Conservation (phyloP, 139 green algal genomes). For the Limnomonas spitsbergensis region DNA sequence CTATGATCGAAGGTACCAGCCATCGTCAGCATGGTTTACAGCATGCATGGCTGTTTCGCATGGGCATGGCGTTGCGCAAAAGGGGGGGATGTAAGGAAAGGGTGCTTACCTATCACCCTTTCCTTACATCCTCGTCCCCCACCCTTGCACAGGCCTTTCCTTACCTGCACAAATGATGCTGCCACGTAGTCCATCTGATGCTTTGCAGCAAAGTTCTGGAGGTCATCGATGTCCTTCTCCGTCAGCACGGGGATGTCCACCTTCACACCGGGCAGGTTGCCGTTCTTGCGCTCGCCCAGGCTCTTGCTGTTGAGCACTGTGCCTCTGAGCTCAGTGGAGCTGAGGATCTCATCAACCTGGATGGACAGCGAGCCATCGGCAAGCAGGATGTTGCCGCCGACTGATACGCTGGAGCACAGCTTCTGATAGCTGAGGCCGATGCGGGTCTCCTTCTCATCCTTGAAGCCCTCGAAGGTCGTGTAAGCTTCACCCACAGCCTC, state of each 20-base stretch:
- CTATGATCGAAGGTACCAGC: too few species aligned
- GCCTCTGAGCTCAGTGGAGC: conserved; percentile 28
- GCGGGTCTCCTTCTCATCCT: conserved; percentile 51
- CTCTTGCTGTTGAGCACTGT: conserved; percentile 47
- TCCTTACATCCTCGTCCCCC: too few species aligned
- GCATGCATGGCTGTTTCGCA: too few species aligned
- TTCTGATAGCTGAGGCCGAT: conserved; percentile 66
- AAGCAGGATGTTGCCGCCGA: conserved; percentile 55
- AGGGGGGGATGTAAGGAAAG: neutral
- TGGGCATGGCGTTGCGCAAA: too few species aligned
- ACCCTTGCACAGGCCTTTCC: too few species aligned
- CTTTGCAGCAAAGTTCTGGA: conserved; percentile 59
- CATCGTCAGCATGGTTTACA: too few species aligned
- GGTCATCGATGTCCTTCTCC: conserved; percentile 65
- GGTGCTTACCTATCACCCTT: conserved; percentile 33
- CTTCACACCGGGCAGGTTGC: conserved; percentile 62
- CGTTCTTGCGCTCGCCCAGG: conserved; percentile 53
- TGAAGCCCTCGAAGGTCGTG: conserved; percentile 50
- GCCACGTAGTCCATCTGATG: conserved; percentile 63
- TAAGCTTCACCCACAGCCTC: conserved; percentile 63
- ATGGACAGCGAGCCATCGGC: conserved; percentile 59
- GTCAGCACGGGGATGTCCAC: conserved; percentile 77
- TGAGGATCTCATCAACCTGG: conserved; percentile 45
- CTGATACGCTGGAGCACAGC: conserved; percentile 48
- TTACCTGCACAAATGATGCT: conserved; percentile 57